These are phyloP conservation scores for Pythium phragmiticola DNA, from an alignment of 352 stramenopile genomes.

Conservation along the genomic window DNA sequence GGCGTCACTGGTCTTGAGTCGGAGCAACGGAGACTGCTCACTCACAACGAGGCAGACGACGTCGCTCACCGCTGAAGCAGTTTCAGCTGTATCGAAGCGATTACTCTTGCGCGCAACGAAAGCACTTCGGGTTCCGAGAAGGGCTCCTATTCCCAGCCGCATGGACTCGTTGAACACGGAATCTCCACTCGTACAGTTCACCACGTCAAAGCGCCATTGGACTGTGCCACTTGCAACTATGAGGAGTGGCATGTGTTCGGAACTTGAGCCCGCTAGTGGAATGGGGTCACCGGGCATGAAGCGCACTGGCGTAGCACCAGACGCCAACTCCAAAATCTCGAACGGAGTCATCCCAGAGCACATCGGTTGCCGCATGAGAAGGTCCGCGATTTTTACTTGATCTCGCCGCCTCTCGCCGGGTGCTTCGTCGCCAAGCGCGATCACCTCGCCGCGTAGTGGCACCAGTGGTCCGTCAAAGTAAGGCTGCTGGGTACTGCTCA, in stretches of 20 bases:
- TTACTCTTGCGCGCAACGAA: not conserved
- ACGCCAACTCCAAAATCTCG: conserved; percentile 7
- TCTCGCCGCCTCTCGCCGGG: not conserved
- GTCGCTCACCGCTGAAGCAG: conserved; percentile 3
- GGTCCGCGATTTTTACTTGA: conserved; percentile 6
- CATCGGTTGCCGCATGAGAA: conserved; percentile 9
- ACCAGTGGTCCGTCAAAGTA: conserved; percentile 3
- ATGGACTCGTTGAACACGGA: not conserved
- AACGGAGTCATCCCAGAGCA: conserved; percentile 1
- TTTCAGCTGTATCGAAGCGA: not conserved
- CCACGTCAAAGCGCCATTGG: conserved; percentile 5
- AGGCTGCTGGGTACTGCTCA: not conserved
- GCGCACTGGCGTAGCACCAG: not conserved
- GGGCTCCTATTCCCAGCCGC: conserved; percentile 1
- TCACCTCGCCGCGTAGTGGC: not conserved
- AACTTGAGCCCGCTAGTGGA: not conserved
- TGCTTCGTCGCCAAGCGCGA: not conserved
- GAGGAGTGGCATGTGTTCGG: not conserved
- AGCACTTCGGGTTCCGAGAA: not conserved
- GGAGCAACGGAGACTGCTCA: not conserved
- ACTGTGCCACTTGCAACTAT: conserved; percentile 10
- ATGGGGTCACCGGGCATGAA: conserved; percentile 1
- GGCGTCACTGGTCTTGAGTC: not conserved
- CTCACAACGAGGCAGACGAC: conserved; percentile 5
- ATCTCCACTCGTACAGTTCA: not conserved